Evolutionary conservation across 2,329 filamentous ascomycete species (phyloP), one percentile per base, ranked within the genome.

Genomic region (Geoglossum cookeanum): DNA sequence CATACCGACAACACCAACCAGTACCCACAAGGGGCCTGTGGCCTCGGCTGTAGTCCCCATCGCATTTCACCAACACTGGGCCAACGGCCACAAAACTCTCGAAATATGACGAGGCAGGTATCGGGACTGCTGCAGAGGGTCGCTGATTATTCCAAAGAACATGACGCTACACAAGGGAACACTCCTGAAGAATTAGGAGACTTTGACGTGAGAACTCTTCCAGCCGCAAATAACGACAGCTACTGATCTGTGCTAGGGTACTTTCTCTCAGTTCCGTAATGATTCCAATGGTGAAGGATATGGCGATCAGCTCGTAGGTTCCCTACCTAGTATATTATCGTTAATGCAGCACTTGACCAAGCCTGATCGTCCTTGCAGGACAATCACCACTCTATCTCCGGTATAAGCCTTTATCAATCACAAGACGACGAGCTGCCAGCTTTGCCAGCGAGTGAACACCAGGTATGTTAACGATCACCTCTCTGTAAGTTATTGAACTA

Each of bases 1-100:
- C 69, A 73, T 58, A 71, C 75, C 61, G 75, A 75, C 63, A 64
- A 67, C 11, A 17, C 27, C 35, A 55, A 9, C 27, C 35, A 44
- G 45, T 55, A 55, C 37, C 54, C 39, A 27, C 22, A 45, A 37
- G 49, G 45, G 64, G 49, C 7, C 37, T 53, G 37, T 33, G 33
- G 11, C n/a, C 2, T 22, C 15, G 49, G 22, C 49, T 53, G 5
- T 53, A n/a, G 30, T 37, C 11, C 37, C n/a, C 30, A n/a, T 22
- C 49, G 15, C 29, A 37, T 37, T 30, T 8, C 49, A 52, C 63
- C 47, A 60, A 13, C 6, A 15, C 32, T 11, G 30, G 49, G 13
- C 8, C 49, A 53, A 53, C 49, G 49, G 11, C 22, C n/a, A 32
- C 15, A n/a, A 2, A 37, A 33, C 15, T n/a, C 49, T 30, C 30